Evolutionary conservation across 225 moss, liverwort and hornwort genomes (phyloP).

Genomic region (Pseudoscleropodium purum): DNA sequence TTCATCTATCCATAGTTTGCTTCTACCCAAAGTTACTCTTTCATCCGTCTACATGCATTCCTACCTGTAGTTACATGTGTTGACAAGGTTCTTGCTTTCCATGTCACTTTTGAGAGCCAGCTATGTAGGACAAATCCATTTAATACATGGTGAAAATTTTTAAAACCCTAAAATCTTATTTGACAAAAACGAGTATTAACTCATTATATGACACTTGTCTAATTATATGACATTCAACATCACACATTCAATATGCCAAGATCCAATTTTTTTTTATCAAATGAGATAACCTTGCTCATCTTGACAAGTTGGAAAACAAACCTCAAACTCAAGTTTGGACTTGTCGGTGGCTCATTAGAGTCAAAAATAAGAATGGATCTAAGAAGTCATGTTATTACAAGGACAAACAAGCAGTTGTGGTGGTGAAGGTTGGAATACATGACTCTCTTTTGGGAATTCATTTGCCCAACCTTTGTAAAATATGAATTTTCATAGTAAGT

Average conservation of each 20-base stretch:
- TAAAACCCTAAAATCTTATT: not conserved
- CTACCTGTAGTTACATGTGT: fast-evolving
- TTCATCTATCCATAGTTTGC: too few species aligned
- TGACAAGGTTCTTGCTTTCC: too few species aligned
- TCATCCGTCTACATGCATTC: too few species aligned
- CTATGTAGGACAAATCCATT: not conserved
- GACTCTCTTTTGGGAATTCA: too few species aligned
- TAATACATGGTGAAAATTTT: not conserved
- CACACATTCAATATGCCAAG: too few species aligned
- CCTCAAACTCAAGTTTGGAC: not conserved
- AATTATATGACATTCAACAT: not conserved
- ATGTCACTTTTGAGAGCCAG: too few species aligned
- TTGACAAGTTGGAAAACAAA: too few species aligned
- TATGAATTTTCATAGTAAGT: not conserved
- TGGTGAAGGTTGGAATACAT: not conserved
- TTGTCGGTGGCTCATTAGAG: fast-evolving
- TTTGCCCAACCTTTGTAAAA: not conserved
- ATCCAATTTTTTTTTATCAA: not conserved
- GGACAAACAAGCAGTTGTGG: too few species aligned
- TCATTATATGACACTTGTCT: too few species aligned
- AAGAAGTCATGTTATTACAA: too few species aligned
- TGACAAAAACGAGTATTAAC: fast-evolving
- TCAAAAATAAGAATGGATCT: not conserved
- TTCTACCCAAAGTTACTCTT: too few species aligned
- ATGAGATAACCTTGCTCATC: too few species aligned